A percentile compares a stretch with the other conserved stretches of the same genome.
phyloP scores from a whole-genome alignment of 352 stramenopile species.

The Phytopythium litorale region DNA sequence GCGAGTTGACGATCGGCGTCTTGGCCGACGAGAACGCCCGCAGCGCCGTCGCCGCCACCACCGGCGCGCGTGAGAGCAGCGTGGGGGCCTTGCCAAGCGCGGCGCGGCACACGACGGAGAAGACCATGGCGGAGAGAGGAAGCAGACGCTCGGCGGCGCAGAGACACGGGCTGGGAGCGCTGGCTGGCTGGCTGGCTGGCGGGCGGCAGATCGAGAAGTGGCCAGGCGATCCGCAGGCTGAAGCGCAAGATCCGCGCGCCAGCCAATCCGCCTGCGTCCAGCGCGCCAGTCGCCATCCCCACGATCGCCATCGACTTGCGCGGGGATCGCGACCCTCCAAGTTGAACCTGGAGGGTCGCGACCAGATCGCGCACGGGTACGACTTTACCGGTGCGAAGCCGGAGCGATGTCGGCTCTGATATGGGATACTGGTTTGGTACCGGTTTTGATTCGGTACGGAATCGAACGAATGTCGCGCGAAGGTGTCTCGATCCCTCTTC shows the following conservation, averaged over 20 bases:
- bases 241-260: not conserved
- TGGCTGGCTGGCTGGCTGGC: not conserved
- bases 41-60: not conserved
- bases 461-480: conserved; percentile 11
- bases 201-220: not conserved
- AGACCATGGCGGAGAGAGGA: conserved; percentile 2
- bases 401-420: not conserved
- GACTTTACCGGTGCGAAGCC: not conserved
- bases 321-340: conserved; percentile 9
- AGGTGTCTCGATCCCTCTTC: conserved; percentile 6
- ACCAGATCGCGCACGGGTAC: not conserved
- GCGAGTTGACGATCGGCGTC: conserved; percentile 83
- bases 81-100: conserved; percentile 2
- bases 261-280: too few relatives aligned
- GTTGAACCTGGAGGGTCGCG: conserved; percentile 3
- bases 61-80: not conserved
- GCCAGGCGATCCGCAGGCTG: too few relatives aligned
- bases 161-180: not conserved
- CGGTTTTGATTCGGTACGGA: conserved; percentile 4
- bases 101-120: not conserved
- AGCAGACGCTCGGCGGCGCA: too few relatives aligned
- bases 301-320: conserved; percentile 3
- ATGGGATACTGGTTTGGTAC: not conserved
- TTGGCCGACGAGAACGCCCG: conserved; percentile 16
- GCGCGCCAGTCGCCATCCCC: too few relatives aligned